Evolutionary conservation across 352 stramenopile genomes (phyloP).

Genomic region (Globisporangium paroecandrum): DNA sequence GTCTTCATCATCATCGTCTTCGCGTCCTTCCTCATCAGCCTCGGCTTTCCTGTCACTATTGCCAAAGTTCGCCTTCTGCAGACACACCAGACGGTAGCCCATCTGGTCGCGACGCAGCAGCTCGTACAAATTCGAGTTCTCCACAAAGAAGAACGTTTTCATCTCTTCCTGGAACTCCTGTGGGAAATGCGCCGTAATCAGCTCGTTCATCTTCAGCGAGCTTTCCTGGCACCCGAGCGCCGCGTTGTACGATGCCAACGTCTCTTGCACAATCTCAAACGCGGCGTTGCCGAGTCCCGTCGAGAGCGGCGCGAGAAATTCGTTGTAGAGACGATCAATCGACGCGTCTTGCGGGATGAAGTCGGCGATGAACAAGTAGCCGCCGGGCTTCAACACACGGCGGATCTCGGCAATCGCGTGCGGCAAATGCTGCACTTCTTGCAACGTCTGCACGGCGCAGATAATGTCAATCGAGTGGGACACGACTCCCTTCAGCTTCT

Average conservation of each 20-base stretch:
- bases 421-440: slow-evolving; percentile 52
- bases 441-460: slow-evolving; percentile 55
- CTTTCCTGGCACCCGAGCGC: slow-evolving; percentile 40
- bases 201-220: slow-evolving; percentile 25
- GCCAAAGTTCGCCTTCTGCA: slow-evolving; percentile 23
- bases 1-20: slow-evolving; percentile 30
- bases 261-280: slow-evolving; percentile 52
- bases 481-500: slow-evolving; percentile 52
- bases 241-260: slow-evolving; percentile 40
- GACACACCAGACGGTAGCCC: slow-evolving; percentile 48
- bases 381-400: slow-evolving; percentile 58
- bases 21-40: slow-evolving; percentile 1
- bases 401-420: slow-evolving; percentile 47
- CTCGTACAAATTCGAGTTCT: slow-evolving; percentile 43
- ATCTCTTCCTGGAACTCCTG: slow-evolving; percentile 52
- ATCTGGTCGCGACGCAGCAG: slow-evolving; percentile 43
- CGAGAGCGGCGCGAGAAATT: slow-evolving; percentile 33
- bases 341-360: slow-evolving; percentile 50
- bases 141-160: slow-evolving; percentile 50
- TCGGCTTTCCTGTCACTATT: background rate
- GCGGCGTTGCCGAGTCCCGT: slow-evolving; percentile 4
- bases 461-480: slow-evolving; percentile 55
- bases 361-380: slow-evolving; percentile 60
- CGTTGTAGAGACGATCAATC: slow-evolving; percentile 35
- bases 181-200: slow-evolving; percentile 43